Percentiles rank a stretch among this genome's conserved stretches.
phyloP scores from a whole-genome alignment of 164 flowering plant genomes.

The Nelumbo lutea region DNA sequence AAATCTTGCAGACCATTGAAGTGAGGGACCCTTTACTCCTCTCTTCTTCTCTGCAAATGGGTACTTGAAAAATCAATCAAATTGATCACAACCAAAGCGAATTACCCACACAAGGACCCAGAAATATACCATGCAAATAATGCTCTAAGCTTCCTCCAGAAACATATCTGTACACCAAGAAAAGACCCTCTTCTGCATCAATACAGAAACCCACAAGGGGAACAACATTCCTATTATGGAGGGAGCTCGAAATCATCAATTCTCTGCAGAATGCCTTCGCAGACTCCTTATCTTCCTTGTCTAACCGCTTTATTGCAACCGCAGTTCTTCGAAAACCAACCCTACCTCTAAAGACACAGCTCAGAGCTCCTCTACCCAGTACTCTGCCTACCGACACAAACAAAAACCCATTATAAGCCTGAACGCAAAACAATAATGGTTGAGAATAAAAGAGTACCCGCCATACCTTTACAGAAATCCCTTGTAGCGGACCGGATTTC shows the following conservation, averaged over 20 bases:
- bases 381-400: conserved; percentile 56
- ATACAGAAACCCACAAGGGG: conserved; percentile 89
- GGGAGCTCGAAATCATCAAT: conserved; percentile 87
- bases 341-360: conserved; percentile 83
- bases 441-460: conserved; percentile 1
- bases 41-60: conserved; percentile 57
- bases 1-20: conserved; percentile 74
- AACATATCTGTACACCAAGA: conserved; percentile 79
- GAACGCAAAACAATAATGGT: neutral
- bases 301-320: conserved; percentile 81
- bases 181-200: conserved; percentile 75
- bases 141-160: conserved; percentile 90
- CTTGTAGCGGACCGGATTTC: conserved; percentile 66
- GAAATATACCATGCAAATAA: conserved; percentile 68
- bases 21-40: conserved; percentile 43
- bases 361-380: conserved; percentile 89
- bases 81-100: conserved; percentile 7
- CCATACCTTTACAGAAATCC: conserved; percentile 67
- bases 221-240: conserved; percentile 57
- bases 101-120: conserved; percentile 2
- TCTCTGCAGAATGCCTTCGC: conserved; percentile 90
- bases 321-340: conserved; percentile 60
- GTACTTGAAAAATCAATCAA: conserved; percentile 16
- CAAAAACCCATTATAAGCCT: neutral
- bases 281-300: conserved; percentile 76